Evolutionary conservation across 208 protist species (phyloP).

Genomic region (Trypanosomatidae sp.): DNA sequence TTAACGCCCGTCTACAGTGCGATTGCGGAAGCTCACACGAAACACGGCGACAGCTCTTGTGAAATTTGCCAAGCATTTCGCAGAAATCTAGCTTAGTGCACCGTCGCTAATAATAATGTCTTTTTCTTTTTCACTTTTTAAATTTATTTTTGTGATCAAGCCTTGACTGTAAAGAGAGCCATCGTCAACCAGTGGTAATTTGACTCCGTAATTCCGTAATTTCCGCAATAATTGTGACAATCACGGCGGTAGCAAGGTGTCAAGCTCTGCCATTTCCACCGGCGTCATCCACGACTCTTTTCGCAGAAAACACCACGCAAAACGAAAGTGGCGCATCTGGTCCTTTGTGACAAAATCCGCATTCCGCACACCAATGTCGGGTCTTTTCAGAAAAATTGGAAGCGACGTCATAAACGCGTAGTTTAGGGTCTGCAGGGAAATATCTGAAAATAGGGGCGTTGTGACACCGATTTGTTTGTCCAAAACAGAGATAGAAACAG

Average conservation of each 20-base stretch:
- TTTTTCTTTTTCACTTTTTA: too few relatives aligned
- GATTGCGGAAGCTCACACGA: too few relatives aligned
- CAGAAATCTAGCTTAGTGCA: too few relatives aligned
- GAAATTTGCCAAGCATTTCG: too few relatives aligned
- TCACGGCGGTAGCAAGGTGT: conserved; percentile 70
- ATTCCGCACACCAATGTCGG: too few relatives aligned
- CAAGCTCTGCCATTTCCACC: conserved; percentile 78
- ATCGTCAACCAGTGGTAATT: too few relatives aligned
- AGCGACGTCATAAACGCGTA: conserved; percentile 82
- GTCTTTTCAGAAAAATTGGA: conserved; percentile 81
- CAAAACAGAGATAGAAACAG: conserved; percentile 56
- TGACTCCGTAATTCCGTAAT: background rate
- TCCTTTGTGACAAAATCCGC: conserved; percentile 83
- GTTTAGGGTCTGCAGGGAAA: conserved; percentile 72
- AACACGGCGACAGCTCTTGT: too few relatives aligned
- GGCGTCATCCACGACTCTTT: conserved; percentile 78
- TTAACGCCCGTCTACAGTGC: too few relatives aligned
- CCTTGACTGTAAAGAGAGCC: too few relatives aligned
- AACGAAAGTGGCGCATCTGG: conserved; percentile 85
- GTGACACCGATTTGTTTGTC: conserved; percentile 46
- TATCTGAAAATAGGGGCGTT: conserved; percentile 51
- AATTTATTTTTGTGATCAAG: too few relatives aligned
- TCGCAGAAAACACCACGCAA: conserved; percentile 85
- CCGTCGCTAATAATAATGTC: too few relatives aligned
- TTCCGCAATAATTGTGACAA: background rate